Percentiles rank a stretch among this genome's conserved stretches.
phyloP scores from a whole-genome alignment of 306 rosid species.

The Rubus idaeus region DNA sequence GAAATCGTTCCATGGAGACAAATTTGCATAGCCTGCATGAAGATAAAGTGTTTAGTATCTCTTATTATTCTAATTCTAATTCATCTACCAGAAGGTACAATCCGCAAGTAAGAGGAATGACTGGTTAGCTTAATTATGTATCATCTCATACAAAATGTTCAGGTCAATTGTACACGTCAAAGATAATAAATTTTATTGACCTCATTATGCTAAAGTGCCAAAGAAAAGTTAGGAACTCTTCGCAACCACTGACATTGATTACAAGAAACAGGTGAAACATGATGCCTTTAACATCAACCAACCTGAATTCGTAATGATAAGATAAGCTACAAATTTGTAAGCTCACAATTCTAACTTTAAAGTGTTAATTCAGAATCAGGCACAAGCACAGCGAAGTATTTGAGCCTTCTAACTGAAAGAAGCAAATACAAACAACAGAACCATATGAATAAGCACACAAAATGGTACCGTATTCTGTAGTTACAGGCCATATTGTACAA shows the following conservation, averaged over 20 bases:
- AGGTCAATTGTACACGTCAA: not conserved
- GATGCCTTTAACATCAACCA: not conserved
- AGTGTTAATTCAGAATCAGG: not conserved
- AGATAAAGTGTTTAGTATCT: not conserved
- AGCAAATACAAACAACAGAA: not conserved
- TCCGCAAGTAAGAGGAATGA: not conserved
- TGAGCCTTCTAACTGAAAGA: not conserved
- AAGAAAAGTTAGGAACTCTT: not conserved
- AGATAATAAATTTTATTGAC: not conserved
- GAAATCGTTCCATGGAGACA: slow-evolving; percentile 22
- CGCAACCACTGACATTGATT: not conserved
- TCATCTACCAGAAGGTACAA: not conserved
- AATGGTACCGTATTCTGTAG: slow-evolving; percentile 11
- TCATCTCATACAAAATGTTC: not conserved
- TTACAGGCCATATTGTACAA: not conserved
- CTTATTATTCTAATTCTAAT: not conserved
- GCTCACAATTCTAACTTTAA: not conserved
- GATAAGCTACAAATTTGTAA: not conserved
- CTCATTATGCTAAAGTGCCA: not conserved
- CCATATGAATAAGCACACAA: not conserved
- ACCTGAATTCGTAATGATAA: not conserved
- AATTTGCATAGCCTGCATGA: slow-evolving; percentile 27
- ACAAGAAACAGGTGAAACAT: not conserved
- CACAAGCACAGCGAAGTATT: not conserved
- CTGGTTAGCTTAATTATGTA: not conserved